Evolutionary conservation across 1,284 basidiomycete species (phyloP), one percentile per base, ranked within the genome.

Genomic region (Sutorius eximius): DNA sequence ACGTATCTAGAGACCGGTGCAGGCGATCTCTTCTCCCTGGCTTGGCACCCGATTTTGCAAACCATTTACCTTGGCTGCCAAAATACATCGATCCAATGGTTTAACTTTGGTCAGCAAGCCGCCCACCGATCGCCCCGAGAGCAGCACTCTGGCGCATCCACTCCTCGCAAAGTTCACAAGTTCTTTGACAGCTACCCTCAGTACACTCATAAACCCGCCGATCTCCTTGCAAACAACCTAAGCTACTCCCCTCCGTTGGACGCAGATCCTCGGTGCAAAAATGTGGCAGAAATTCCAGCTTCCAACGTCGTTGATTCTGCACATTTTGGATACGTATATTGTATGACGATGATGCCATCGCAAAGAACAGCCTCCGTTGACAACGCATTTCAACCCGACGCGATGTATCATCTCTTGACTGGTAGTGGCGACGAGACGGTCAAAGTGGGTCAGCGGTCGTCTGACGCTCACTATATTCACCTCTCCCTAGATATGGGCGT

Each of bases 241-340:
- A 71, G 53, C 57, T 72, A 61, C 64, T 71, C 38, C 61, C 71
- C 52, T 38, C 51, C 52, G 10, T 45, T 38, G 22, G 53, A 57
- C 29, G 43, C 45, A 13, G 32, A 46, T n/a, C 59, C 67, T n/a
- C 62, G 68, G 15, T 74, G 74, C 43, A 68, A 70, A 37, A 65
- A 71, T 13, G 49, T 71, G 15, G 66, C 89, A 18, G 76, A 81
- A 53, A 83, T 95, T 27, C 81, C 85, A 5, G 75, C 82, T 12
- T 76, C 77, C 50, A 89, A 90, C 61, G 86, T 92, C 18, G 77
- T 93, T 33, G 86, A 91, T 61, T 90, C 91, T 3, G 95, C 95
- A 1, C 95, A 98, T 71, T 94, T 86, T 70, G 95, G 95, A 11
- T 98, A 98, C 68, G 82, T 98, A 15, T 98, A 98, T 68, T 93